A percentile compares a stretch with the other conserved stretches of the same genome.
Evolutionary conservation across 2,329 filamentous ascomycete genomes (phyloP).

Genomic region (Pyricularia pennisetigena): DNA sequence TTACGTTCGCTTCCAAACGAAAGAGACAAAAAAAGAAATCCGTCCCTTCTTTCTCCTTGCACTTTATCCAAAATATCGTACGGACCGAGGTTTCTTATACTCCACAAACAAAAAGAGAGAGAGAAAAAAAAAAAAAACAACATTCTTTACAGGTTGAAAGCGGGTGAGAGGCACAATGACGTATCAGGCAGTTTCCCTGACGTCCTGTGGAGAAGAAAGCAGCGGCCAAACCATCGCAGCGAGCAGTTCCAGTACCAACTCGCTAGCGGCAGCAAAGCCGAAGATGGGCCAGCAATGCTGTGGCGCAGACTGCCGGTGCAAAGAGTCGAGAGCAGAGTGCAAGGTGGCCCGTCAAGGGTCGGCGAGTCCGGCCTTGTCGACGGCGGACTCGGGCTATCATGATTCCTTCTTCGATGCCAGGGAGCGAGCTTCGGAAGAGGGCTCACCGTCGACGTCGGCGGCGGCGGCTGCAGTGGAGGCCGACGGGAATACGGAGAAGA

Average conservation of each 20-base stretch:
- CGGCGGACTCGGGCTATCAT: neutral
- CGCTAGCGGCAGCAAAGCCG: neutral
- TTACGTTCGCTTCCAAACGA: neutral
- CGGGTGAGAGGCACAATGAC: neutral
- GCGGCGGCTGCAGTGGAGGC: neutral
- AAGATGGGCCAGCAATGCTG: neutral
- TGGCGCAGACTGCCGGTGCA: neutral
- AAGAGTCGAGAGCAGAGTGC: neutral
- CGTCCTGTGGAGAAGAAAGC: neutral
- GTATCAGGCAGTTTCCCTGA: neutral
- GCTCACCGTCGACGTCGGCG: neutral
- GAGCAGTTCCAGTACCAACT: slow-evolving; percentile 4
- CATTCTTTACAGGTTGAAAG: neutral
- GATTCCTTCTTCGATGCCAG: neutral
- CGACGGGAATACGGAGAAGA: neutral
- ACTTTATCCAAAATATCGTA: neutral
- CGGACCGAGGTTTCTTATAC: neutral
- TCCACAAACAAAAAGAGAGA: no score
- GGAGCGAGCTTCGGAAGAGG: neutral
- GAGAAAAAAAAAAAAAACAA: no score
- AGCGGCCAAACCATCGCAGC: slow-evolving; percentile 3
- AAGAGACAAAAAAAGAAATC: neutral
- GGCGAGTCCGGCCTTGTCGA: neutral
- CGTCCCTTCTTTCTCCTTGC: neutral
- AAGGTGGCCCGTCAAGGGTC: neutral